phyloP scores from a whole-genome alignment of 208 protist species.

The Zelonia costaricensis region DNA sequence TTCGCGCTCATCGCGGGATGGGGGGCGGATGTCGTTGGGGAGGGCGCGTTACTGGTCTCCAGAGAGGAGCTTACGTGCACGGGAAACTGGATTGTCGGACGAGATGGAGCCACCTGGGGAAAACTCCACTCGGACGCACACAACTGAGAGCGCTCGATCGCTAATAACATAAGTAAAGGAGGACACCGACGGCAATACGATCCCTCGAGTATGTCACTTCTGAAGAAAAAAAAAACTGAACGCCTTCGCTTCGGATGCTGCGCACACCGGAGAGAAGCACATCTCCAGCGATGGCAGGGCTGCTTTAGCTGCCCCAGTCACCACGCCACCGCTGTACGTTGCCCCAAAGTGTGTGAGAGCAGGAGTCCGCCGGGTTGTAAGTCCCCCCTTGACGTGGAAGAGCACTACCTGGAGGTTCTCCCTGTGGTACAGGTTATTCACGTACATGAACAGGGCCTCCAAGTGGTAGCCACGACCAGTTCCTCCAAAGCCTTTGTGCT shows the following conservation, averaged over 20 bases:
- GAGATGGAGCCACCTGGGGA: neutral
- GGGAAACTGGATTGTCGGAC: neutral
- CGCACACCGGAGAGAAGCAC: neutral
- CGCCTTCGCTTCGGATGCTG: neutral
- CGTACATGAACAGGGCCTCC: neutral
- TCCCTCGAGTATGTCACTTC: neutral
- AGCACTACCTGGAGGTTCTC: neutral
- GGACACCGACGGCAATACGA: neutral
- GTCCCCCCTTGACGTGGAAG: slow-evolving; percentile 3
- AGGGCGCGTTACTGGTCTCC: neutral
- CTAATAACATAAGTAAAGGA: neutral
- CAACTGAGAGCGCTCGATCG: neutral
- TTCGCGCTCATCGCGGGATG: neutral
- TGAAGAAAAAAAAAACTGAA: neutral
- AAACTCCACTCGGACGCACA: neutral
- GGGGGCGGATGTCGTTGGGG: neutral
- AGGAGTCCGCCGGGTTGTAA: neutral
- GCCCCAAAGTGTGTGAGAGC: neutral
- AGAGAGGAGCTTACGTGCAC: neutral
- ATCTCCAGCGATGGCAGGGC: neutral
- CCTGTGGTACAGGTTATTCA: slow-evolving; percentile 1
- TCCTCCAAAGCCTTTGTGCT: slow-evolving; percentile 2
- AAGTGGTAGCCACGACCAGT: slow-evolving; percentile 1
- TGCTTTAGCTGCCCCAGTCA: neutral
- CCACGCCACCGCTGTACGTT: neutral